Percentiles rank a stretch among this genome's conserved stretches.
Conservation (phyloP, 1,284 basidiomycete genomes). For the Cutaneotrichosporon cutaneum region DNA sequence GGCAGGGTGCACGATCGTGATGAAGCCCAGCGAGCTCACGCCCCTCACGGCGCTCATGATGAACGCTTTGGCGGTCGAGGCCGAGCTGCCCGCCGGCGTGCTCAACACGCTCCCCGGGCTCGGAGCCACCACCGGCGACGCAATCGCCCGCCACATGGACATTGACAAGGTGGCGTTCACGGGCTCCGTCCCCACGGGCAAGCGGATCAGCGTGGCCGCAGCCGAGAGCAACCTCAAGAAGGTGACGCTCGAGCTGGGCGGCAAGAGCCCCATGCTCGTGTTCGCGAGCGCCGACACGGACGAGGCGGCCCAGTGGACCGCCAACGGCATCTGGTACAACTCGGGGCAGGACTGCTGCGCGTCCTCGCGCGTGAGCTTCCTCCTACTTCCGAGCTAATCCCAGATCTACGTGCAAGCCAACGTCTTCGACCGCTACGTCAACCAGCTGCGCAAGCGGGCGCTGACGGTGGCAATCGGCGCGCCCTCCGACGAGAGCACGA, state of each 20-base stretch:
- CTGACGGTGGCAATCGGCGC: conserved; percentile 67
- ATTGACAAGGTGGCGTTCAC: conserved; percentile 70
- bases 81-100: conserved; percentile 87
- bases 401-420: conserved; percentile 73
- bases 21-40: conserved; percentile 82
- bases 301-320: conserved; percentile 65
- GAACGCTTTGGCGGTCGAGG: conserved; percentile 44
- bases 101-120: conserved; percentile 82
- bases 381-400: background rate
- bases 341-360: conserved; percentile 52
- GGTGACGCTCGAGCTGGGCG: conserved; percentile 60
- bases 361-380: conserved; percentile 65
- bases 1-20: conserved; percentile 54
- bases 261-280: conserved; percentile 56
- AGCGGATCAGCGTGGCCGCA: conserved; percentile 78
- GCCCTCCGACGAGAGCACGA: conserved; percentile 70
- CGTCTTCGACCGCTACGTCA: conserved; percentile 76
- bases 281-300: conserved; percentile 60
- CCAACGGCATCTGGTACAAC: conserved; percentile 45
- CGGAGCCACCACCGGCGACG: conserved; percentile 78
- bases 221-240: conserved; percentile 81
- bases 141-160: conserved; percentile 70
- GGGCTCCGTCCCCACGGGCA: conserved; percentile 71
- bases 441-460: conserved; percentile 65
- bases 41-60: conserved; percentile 79